Conservation (phyloP, 2,329 filamentous ascomycete species). For the Akanthomyces lecanii region DNA sequence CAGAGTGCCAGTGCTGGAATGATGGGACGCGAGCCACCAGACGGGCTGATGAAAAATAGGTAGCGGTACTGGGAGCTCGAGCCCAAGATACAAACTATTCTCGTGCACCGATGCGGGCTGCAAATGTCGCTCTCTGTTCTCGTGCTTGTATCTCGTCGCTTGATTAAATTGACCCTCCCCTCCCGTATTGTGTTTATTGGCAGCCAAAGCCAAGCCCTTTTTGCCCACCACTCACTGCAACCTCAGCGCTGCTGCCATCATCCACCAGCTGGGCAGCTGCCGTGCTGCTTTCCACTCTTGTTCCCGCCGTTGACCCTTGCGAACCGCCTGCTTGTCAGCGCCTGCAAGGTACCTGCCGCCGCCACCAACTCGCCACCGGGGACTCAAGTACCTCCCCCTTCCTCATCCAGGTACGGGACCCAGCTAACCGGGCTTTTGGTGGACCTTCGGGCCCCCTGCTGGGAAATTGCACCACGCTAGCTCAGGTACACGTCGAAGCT, state of each 20-base stretch:
- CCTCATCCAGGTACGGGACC: not conserved
- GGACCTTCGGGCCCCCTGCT: conserved; percentile 3
- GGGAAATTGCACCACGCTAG: conserved; percentile 12
- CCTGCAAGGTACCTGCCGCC: not conserved
- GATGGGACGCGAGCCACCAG: not conserved
- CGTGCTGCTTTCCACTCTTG: not conserved
- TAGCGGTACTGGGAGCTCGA: not conserved
- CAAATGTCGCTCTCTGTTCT: not conserved
- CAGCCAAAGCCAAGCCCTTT: not conserved
- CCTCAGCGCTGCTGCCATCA: not conserved
- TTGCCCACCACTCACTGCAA: not conserved
- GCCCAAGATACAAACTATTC: not conserved
- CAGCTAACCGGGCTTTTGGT: not conserved
- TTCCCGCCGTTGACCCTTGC: not conserved
- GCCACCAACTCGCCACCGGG: not conserved
- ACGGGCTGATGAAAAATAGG: not conserved
- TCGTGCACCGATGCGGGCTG: not conserved
- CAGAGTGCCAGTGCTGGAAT: not conserved
- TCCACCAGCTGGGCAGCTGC: not conserved
- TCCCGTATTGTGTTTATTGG: not conserved
- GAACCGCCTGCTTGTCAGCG: not conserved
- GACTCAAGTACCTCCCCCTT: not conserved
- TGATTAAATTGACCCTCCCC: not conserved
- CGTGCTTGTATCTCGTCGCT: not conserved
- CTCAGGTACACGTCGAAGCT: not conserved